phyloP scores from a whole-genome alignment of 257 asterid genomes.

The Mentha longifolia region DNA sequence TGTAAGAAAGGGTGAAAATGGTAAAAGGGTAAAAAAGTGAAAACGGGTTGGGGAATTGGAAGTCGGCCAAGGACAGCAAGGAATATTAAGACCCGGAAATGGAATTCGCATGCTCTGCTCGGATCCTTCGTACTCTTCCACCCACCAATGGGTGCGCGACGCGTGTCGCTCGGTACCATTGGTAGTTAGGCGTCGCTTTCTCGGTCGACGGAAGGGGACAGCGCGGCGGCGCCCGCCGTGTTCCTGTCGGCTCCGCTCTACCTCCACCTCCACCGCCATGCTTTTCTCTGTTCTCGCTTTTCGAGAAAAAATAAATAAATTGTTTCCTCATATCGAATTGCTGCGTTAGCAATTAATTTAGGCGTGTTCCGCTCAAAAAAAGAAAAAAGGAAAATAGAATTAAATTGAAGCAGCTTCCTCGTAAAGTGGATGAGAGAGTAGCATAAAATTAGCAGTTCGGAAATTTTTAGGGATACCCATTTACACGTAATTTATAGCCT shows the following conservation, averaged over 20 bases:
- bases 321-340: no score
- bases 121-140: constrained; percentile 32
- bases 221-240: constrained; percentile 63
- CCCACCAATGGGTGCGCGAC: constrained; percentile 13
- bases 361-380: no score
- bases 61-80: constrained; percentile 21
- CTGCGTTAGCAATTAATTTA: no score
- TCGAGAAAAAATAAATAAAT: no score
- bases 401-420: no score
- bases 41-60: neutral
- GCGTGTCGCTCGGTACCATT: constrained; percentile 39
- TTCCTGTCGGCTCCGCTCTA: constrained; percentile 51
- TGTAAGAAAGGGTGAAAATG: neutral
- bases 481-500: no score
- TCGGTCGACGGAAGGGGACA: constrained; percentile 40
- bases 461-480: no score
- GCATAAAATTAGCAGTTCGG: no score
- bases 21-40: constrained; percentile 14
- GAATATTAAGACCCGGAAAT: constrained; percentile 46
- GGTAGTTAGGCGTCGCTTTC: constrained; percentile 61
- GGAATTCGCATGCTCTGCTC: constrained; percentile 60
- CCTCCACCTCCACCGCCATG: constrained; percentile 9
- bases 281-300: neutral
- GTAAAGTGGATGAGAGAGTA: no score
- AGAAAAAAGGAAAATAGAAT: no score